Evolutionary conservation across 148 eudicot genomes (phyloP).

Genomic region (Salicornia ramosissima): DNA sequence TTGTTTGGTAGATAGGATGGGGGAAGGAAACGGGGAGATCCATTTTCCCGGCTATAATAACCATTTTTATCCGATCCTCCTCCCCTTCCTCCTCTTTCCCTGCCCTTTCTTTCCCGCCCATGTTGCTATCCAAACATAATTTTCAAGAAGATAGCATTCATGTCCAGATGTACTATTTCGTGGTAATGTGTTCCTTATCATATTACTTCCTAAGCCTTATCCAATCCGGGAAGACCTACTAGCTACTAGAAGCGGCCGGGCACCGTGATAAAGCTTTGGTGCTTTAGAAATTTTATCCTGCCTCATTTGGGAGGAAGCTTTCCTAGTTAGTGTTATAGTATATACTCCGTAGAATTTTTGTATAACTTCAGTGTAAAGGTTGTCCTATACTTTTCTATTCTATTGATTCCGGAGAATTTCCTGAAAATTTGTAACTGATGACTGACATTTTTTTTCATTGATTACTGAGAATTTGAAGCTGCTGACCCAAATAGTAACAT

Average conservation of each 20-base stretch:
- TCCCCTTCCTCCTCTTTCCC: not conserved
- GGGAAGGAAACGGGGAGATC: too few species aligned
- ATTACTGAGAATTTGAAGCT: not conserved
- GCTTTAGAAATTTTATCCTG: not conserved
- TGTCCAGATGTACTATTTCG: too few species aligned
- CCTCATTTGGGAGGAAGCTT: not conserved
- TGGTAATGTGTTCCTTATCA: not conserved
- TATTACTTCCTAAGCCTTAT: not conserved
- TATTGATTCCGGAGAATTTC: not conserved
- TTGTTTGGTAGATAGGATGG: too few species aligned
- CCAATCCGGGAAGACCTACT: too few species aligned
- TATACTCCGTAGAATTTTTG: not conserved
- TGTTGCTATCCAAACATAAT: too few species aligned
- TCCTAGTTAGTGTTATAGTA: not conserved
- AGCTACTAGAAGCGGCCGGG: too few species aligned
- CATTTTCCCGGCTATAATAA: too few species aligned
- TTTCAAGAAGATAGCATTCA: too few species aligned
- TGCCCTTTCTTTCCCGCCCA: not conserved
- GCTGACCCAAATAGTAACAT: too few species aligned
- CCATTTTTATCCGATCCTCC: too few species aligned
- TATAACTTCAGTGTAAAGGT: not conserved
- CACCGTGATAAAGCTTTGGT: too few species aligned
- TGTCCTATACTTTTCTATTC: not conserved
- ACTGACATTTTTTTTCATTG: not conserved
- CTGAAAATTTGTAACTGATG: not conserved